A percentile compares a stretch with the other conserved stretches of the same genome.
phyloP scores from a whole-genome alignment of 2,329 filamentous ascomycete genomes.

The Lachnellula cervina region DNA sequence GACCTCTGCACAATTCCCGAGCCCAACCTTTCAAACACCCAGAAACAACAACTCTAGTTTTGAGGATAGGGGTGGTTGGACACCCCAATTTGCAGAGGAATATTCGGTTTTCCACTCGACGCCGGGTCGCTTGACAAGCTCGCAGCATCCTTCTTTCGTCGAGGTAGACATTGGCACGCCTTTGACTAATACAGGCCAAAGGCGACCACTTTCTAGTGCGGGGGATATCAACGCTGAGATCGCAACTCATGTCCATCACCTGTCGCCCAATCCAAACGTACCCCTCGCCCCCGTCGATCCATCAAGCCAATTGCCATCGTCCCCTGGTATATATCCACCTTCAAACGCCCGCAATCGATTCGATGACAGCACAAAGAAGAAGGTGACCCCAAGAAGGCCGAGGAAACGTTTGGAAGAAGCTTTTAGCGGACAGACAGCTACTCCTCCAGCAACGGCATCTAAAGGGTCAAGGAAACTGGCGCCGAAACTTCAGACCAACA shows the following conservation, averaged over 20 bases:
- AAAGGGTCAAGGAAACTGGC: constrained; percentile 53
- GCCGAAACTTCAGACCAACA: constrained; percentile 31
- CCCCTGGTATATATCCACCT: constrained; percentile 39
- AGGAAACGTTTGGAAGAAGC: constrained; percentile 32
- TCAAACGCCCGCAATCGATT: constrained; percentile 19
- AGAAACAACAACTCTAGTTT: constrained; percentile 43
- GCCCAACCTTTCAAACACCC: constrained; percentile 53
- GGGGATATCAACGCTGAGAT: constrained; percentile 47
- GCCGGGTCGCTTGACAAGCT: constrained; percentile 49
- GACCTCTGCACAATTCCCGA: constrained; percentile 48
- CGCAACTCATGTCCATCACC: constrained; percentile 59
- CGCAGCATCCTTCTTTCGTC: constrained; percentile 23
- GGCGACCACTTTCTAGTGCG: constrained; percentile 45
- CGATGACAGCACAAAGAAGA: constrained; percentile 22
- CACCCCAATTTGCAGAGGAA: constrained; percentile 59
- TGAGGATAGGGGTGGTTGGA: constrained; percentile 49
- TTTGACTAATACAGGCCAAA: constrained; percentile 31
- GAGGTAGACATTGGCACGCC: constrained; percentile 24
- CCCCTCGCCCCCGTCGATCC: constrained; percentile 56
- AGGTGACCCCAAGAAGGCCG: constrained; percentile 38
- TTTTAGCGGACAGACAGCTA: constrained; percentile 46
- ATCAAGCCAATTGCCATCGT: constrained; percentile 53
- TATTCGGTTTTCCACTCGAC: constrained; percentile 63
- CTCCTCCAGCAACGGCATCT: constrained; percentile 54
- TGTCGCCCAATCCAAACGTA: constrained; percentile 48